phyloP scores from a whole-genome alignment of 1,284 basidiomycete species.

The Trametes polyzona region DNA sequence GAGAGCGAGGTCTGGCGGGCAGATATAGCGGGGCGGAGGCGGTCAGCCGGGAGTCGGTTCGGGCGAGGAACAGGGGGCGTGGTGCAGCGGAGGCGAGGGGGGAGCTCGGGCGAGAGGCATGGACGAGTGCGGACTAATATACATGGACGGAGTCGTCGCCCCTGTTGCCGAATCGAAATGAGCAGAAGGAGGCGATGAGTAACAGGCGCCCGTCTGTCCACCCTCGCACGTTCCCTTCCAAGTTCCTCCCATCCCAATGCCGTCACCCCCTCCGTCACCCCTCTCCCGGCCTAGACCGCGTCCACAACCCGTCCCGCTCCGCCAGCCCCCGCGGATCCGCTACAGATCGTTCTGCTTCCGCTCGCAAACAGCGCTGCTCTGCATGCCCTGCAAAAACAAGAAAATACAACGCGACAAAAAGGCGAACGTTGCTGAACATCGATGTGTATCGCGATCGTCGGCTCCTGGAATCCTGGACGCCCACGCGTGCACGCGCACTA shows the following conservation, averaged over 20 bases:
- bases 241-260: no score
- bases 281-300: constrained; percentile 2
- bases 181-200: constrained; percentile 20
- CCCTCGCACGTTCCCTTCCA: constrained; percentile 3
- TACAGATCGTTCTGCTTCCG: background rate
- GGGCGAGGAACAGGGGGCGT: background rate
- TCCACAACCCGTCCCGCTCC: background rate
- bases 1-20: background rate
- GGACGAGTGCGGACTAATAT: background rate
- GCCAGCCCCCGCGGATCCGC: background rate
- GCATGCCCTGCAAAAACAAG: background rate
- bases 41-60: background rate
- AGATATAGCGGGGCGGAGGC: background rate
- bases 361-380: background rate
- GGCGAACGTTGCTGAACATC: background rate
- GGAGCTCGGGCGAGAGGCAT: background rate
- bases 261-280: constrained; percentile 23
- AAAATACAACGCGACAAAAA: no score
- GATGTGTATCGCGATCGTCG: constrained; percentile 3
- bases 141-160: background rate
- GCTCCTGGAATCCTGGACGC: background rate
- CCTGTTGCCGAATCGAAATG: constrained; percentile 16
- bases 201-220: constrained; percentile 11
- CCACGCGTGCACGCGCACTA: constrained; percentile 1
- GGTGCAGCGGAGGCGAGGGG: background rate